These are phyloP conservation scores for Grammothele lineata DNA, from an alignment of 768 basidiomycete species.

Conservation along the genomic window DNA sequence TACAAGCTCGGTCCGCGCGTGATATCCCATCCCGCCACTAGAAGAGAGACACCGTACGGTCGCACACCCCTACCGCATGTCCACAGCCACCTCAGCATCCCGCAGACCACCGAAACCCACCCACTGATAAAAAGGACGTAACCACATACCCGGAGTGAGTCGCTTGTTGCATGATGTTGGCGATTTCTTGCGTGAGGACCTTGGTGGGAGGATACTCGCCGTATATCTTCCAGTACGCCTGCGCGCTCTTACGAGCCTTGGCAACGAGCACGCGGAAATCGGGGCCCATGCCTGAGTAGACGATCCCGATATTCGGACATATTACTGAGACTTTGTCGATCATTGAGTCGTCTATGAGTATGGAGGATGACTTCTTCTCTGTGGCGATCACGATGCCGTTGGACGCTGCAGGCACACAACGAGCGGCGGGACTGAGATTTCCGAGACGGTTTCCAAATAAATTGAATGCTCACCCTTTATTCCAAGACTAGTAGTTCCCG, in stretches of 20 bases:
- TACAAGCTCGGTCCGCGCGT: slow-evolving; percentile 95
- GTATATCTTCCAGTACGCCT: slow-evolving; percentile 99
- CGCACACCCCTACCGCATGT: slow-evolving; percentile 78
- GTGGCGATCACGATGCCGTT: slow-evolving; percentile 99
- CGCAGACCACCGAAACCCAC: too few species aligned
- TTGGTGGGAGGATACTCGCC: slow-evolving; percentile 97
- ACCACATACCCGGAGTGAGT: slow-evolving; percentile 94
- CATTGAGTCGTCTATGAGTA: slow-evolving; percentile 96
- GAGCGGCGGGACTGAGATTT: too few species aligned
- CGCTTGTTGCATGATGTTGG: slow-evolving; percentile 97
- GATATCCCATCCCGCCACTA: slow-evolving; percentile 95
- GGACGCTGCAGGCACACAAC: slow-evolving; percentile 76
- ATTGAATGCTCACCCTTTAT: slow-evolving; percentile 94
- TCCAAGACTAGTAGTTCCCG: slow-evolving; percentile 94
- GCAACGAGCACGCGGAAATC: slow-evolving; percentile 94
- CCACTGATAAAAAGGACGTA: too few species aligned
- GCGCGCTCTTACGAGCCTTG: slow-evolving; percentile 95
- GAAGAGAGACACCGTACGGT: slow-evolving; percentile 96
- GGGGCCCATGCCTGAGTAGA: slow-evolving; percentile 99
- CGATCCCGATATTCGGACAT: slow-evolving; percentile 98
- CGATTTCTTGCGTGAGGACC: slow-evolving; percentile 95
- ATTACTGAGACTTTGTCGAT: slow-evolving; percentile 96
- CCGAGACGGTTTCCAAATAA: too few species aligned
- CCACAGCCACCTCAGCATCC: too few species aligned
- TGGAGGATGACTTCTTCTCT: slow-evolving; percentile 98